phyloP scores from a whole-genome alignment of 345 rosid species.

The Iberis pinnata region DNA sequence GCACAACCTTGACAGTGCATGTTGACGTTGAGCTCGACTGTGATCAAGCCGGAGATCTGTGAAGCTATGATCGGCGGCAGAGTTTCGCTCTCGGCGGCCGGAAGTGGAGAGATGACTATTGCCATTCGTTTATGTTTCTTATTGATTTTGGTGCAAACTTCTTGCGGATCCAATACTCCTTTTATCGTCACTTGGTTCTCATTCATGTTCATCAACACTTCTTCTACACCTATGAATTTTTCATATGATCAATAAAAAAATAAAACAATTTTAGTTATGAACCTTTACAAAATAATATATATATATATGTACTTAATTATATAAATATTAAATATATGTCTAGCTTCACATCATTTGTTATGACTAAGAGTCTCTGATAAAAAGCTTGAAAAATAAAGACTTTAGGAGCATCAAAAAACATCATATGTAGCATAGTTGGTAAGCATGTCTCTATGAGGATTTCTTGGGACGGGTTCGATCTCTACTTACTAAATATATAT shows the following conservation, averaged over 20 bases:
- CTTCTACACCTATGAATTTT: slow-evolving; percentile 67
- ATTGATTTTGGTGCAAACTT: slow-evolving; percentile 62
- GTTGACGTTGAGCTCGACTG: slow-evolving; percentile 77
- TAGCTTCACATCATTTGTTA: neutral
- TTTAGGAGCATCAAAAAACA: too few relatives aligned
- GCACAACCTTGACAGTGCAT: slow-evolving; percentile 98
- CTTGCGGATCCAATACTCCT: slow-evolving; percentile 78
- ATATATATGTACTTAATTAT: neutral
- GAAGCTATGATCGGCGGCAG: slow-evolving; percentile 58
- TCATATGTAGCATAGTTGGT: too few relatives aligned
- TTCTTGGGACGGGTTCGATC: too few relatives aligned
- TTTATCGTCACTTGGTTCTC: slow-evolving; percentile 70
- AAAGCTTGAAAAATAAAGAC: too few relatives aligned
- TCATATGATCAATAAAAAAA: neutral
- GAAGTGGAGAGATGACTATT: slow-evolving; percentile 68
- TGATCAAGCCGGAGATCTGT: slow-evolving; percentile 50
- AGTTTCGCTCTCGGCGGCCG: slow-evolving; percentile 65
- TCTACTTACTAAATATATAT: too few relatives aligned
- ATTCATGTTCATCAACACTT: slow-evolving; percentile 57
- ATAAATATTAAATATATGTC: neutral
- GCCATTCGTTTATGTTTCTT: slow-evolving; percentile 75
- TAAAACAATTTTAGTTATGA: neutral
- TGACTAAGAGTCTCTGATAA: too few relatives aligned
- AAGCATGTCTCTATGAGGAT: too few relatives aligned
- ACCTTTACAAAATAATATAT: neutral